Evolutionary conservation across 75 land plant genomes (phyloP).

Genomic region (Sequoiadendron giganteum): DNA sequence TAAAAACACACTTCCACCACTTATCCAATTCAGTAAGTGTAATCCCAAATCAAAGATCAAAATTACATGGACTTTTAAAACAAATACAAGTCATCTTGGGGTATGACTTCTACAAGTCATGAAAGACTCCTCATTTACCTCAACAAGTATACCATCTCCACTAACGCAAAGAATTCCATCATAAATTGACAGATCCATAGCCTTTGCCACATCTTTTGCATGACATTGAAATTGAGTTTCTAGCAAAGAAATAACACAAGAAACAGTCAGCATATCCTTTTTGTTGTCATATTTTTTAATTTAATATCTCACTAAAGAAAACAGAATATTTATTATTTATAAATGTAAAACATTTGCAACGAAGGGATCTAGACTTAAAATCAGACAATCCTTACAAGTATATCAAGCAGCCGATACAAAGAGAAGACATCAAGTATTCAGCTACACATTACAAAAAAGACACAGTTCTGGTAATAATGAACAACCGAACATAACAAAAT

Average conservation of each 20-base stretch:
- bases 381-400: background rate
- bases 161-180: slow-evolving; percentile 95
- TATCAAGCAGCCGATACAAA: no score
- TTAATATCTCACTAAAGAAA: background rate
- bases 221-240: slow-evolving; percentile 77
- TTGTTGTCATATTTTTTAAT: background rate
- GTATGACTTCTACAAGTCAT: slow-evolving; percentile 2
- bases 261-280: background rate
- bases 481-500: no score
- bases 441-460: no score
- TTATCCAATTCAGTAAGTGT: background rate
- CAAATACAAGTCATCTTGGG: background rate
- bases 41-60: background rate
- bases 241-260: slow-evolving; percentile 18
- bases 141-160: slow-evolving; percentile 91
- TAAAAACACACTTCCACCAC: background rate
- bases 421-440: no score
- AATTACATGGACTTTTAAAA: background rate
- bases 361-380: background rate
- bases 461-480: no score
- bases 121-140: slow-evolving; percentile 48
- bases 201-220: slow-evolving; percentile 69
- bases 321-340: background rate
- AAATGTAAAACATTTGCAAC: background rate
- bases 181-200: slow-evolving; percentile 69